These are phyloP conservation scores for Gautieria morchelliformis DNA, from an alignment of 768 basidiomycete genomes.

Conservation along the genomic window DNA sequence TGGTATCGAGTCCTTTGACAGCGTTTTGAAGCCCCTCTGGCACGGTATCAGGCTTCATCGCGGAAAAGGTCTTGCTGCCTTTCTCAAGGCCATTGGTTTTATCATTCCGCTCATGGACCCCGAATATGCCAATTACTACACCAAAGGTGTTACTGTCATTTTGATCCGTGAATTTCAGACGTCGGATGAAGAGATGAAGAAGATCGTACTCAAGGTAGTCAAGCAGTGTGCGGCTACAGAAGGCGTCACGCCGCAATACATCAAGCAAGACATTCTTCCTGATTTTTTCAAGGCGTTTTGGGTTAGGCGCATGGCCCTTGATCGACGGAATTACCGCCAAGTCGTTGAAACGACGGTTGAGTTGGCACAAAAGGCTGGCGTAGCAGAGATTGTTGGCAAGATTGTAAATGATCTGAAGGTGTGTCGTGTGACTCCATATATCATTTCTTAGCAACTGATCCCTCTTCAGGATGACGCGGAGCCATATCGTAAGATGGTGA, in stretches of 20 bases:
- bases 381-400: conserved; percentile 88
- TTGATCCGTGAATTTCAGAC: conserved; percentile 98
- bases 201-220: conserved; percentile 97
- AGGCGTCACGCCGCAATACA: conserved; percentile 91
- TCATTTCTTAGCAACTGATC: neutral
- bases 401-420: conserved; percentile 81
- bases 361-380: conserved; percentile 93
- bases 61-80: conserved; percentile 90
- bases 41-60: conserved; percentile 90
- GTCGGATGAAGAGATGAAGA: conserved; percentile 99
- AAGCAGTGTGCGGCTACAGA: conserved; percentile 99
- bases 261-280: conserved; percentile 94
- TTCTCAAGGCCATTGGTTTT: conserved; percentile 96
- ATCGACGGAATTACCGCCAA: conserved; percentile 91
- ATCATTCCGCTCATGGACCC: conserved; percentile 99
- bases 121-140: conserved; percentile 98
- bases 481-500: conserved; percentile 97
- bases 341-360: conserved; percentile 99
- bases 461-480: conserved; percentile 55
- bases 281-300: conserved; percentile 99
- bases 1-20: conserved; percentile 99
- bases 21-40: conserved; percentile 92
- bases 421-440: neutral
- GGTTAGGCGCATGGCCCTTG: conserved; percentile 96
- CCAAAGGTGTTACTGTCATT: conserved; percentile 94